Evolutionary conservation across 257 asterid genomes (phyloP).

Genomic region (Hygrophila difformis): DNA sequence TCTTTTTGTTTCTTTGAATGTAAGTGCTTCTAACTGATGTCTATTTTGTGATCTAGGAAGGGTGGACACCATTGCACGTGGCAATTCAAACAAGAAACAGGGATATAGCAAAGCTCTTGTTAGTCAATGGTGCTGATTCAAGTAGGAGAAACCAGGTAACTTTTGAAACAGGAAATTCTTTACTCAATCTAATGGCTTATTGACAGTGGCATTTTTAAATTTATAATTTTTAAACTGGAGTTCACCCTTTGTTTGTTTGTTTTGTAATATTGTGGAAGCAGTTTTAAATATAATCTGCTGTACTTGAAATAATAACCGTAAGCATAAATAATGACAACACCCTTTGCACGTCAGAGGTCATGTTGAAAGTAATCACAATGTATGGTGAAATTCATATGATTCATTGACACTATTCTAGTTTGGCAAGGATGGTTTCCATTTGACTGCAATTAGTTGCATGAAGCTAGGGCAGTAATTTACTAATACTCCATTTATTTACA

Average conservation of each 20-base stretch:
- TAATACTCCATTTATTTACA: background rate
- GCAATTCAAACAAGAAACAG: slow-evolving; percentile 90
- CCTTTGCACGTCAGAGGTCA: no score
- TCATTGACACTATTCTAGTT: no score
- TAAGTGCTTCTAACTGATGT: background rate
- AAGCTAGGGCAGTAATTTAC: background rate
- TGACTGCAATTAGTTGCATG: no score
- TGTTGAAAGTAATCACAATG: no score
- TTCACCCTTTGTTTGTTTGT: background rate
- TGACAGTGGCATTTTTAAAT: background rate
- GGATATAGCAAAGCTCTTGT: slow-evolving; percentile 54
- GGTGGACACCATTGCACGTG: slow-evolving; percentile 91
- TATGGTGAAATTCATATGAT: no score
- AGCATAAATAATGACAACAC: no score
- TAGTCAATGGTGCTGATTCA: slow-evolving; percentile 79
- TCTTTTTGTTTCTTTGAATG: slow-evolving; percentile 1
- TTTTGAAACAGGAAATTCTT: background rate
- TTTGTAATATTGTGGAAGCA: background rate
- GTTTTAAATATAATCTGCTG: no score
- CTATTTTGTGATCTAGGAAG: slow-evolving; percentile 40
- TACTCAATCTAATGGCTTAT: background rate
- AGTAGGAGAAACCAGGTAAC: slow-evolving; percentile 67
- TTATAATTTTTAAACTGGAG: background rate
- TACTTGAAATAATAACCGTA: no score
- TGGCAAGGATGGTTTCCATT: no score